Conservation (phyloP, 148 eudicot genomes). For the Rhododendron molle region DNA sequence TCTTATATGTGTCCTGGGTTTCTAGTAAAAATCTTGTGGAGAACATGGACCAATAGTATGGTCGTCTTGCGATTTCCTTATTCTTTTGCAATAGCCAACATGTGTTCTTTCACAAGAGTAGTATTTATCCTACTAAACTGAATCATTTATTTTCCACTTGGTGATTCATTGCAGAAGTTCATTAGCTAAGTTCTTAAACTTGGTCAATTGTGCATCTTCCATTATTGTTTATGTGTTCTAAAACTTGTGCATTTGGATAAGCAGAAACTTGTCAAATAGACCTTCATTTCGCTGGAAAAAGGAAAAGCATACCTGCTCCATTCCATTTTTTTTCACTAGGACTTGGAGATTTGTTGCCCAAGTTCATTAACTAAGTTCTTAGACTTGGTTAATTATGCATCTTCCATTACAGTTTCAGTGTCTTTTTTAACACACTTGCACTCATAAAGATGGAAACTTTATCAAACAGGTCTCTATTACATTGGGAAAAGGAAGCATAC, state of each 20-base stretch:
- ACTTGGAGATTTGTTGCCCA: background rate
- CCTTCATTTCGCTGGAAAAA: background rate
- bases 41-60: too few species aligned
- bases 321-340: constrained; percentile 23
- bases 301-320: constrained; percentile 33
- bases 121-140: too few species aligned
- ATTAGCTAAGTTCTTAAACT: background rate
- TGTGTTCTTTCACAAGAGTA: too few species aligned
- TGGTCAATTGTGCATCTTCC: background rate
- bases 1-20: too few species aligned
- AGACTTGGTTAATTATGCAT: background rate
- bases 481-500: too few species aligned
- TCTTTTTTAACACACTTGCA: background rate
- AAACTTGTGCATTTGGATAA: background rate
- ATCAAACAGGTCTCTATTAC: background rate
- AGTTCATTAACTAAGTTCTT: background rate
- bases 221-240: background rate
- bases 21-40: too few species aligned
- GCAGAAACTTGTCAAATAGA: background rate
- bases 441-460: background rate
- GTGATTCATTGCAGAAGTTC: background rate
- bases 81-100: too few species aligned
- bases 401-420: background rate
- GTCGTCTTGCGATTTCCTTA: too few species aligned
- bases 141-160: too few species aligned